A percentile compares a stretch with the other conserved stretches of the same genome.
Evolutionary conservation across 805 yeast genomes (phyloP).

Genomic region (Sporopachydermia lactativora): DNA sequence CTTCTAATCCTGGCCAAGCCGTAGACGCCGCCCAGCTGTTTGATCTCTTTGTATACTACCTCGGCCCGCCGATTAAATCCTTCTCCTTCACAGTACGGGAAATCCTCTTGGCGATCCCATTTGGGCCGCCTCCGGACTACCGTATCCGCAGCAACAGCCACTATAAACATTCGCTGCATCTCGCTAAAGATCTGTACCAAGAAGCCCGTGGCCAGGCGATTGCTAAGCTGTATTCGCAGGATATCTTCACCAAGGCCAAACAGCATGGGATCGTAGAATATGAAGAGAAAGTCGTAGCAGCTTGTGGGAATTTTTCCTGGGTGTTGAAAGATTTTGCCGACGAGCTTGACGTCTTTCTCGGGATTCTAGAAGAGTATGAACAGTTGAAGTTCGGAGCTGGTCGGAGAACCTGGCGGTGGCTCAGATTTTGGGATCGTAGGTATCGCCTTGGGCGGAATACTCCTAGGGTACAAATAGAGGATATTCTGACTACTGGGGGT

Average conservation of each 20-base stretch:
- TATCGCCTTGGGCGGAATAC: background rate
- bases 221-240: slow-evolving; percentile 40
- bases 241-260: slow-evolving; percentile 28
- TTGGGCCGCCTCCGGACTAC: slow-evolving; percentile 23
- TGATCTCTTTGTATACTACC: slow-evolving; percentile 47
- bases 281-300: slow-evolving; percentile 72
- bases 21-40: slow-evolving; percentile 33
- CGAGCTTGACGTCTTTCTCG: slow-evolving; percentile 38
- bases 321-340: slow-evolving; percentile 47
- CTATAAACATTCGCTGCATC: slow-evolving; percentile 15
- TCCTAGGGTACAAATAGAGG: background rate
- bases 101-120: slow-evolving; percentile 46
- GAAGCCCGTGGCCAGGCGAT: slow-evolving; percentile 44
- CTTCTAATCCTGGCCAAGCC: slow-evolving; percentile 8
- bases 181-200: slow-evolving; percentile 25
- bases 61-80: slow-evolving; percentile 63
- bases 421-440: slow-evolving; percentile 32
- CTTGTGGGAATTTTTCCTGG: slow-evolving; percentile 68
- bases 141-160: slow-evolving; percentile 28
- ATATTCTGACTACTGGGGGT: background rate
- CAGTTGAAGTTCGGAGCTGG: slow-evolving; percentile 2
- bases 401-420: slow-evolving; percentile 31
- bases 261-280: slow-evolving; percentile 33
- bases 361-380: slow-evolving; percentile 27
- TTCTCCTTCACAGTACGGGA: slow-evolving; percentile 49